Evolutionary conservation across 106 monocot genomes (phyloP).

Genomic region (Allium cepa): DNA sequence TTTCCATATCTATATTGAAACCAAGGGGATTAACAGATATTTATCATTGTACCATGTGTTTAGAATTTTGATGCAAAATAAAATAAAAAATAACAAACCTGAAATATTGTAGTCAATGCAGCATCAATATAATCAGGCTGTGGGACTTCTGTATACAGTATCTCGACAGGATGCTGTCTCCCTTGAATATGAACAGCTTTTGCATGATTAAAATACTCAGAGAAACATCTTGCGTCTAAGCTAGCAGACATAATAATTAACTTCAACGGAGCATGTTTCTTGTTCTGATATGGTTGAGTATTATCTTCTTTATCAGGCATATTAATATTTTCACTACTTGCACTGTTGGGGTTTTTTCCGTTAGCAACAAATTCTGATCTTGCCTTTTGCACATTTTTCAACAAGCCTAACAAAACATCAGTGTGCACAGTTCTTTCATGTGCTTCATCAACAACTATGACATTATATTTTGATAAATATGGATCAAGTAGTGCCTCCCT

Average conservation of each 20-base stretch:
- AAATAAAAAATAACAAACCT: conserved; percentile 31
- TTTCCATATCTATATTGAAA: too few relatives aligned
- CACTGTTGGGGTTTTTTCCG: conserved; percentile 14
- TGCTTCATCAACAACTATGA: conserved; percentile 93
- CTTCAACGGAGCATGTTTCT: conserved; percentile 55
- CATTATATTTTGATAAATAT: conserved; percentile 61
- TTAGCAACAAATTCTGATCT: conserved; percentile 25
- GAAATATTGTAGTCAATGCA: conserved; percentile 74
- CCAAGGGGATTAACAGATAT: too few relatives aligned
- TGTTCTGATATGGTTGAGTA: conserved; percentile 20
- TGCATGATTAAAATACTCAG: conserved; percentile 80
- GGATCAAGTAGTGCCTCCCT: conserved; percentile 94
- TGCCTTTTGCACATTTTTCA: conserved; percentile 62
- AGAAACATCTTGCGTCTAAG: conserved; percentile 86
- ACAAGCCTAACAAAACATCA: conserved; percentile 83
- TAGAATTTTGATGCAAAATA: background rate
- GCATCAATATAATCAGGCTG: conserved; percentile 80
- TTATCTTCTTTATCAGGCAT: conserved; percentile 17
- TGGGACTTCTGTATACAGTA: conserved; percentile 82
- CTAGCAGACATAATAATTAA: conserved; percentile 98
- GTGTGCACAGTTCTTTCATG: conserved; percentile 98
- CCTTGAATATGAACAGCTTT: conserved; percentile 92
- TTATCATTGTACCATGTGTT: too few relatives aligned
- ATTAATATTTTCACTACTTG: conserved; percentile 8
- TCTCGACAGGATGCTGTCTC: conserved; percentile 74